Evolutionary conservation across 306 rosid genomes (phyloP), one percentile per base, ranked within the genome.

Genomic region (Begonia masoniana): DNA sequence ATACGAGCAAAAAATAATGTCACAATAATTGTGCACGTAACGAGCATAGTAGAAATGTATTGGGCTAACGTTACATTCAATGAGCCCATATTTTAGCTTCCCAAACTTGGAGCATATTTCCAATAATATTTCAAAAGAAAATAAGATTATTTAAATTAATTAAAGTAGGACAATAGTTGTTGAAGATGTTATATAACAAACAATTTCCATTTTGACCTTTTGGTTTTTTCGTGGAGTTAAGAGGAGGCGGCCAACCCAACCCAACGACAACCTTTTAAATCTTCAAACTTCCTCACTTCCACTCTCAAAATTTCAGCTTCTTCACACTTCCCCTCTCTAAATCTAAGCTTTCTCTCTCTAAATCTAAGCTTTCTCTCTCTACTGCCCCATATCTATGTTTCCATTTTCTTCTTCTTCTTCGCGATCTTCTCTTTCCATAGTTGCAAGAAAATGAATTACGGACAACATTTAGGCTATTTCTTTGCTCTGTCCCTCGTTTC

Each of bases 191-290:
- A 4, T 31, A 1, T 31, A 31, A 5, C 39, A 31, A 31, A 31
- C 39, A 3, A 31, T 9, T 9, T 31, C 39, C 39, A 7, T 5
- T 47, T 59, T 60, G 64, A 60, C 64, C 36, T 61, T 61, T 41
- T 41, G 26, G 7, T 46, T 46, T 46, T 31, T 46, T 15, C 45
- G 24, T 31, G 39, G 64, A 62, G 63, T 47, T 50, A 17, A 39
- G 16, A 47, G 71, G 57, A 56, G 68, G 68, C 51, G 72, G 68
- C 79, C 88, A 82, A 75, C 80, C 52, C 66, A 66, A 65, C 71
- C 67, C 76, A 65, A 69, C 56, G 48, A 6, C 31, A 54, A n/a
- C 50, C 39, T 31, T 31, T 31, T 31, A 2, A 17, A 52, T 23
- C 43, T 67, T 73, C 67, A 70, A 68, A 60, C 56, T 71, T 69